Percentiles rank a stretch among this genome's conserved stretches.
Conservation (phyloP, 2,329 filamentous ascomycete species). For the Colletotrichum gigasporum region DNA sequence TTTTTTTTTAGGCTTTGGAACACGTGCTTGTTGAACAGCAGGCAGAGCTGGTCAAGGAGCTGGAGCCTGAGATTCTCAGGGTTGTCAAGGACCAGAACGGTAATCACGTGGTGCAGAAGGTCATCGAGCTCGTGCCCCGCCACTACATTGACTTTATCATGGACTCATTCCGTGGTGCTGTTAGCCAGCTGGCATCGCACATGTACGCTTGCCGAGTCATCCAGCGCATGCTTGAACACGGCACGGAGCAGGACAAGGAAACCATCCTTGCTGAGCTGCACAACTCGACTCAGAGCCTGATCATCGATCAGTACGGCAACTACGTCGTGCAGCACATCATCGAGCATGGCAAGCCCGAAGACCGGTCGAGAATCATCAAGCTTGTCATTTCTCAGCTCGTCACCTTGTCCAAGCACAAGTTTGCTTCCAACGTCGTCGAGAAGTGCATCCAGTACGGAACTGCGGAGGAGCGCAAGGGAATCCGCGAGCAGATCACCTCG, state of each 20-base stretch:
- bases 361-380: conserved; percentile 77
- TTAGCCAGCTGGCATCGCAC: conserved; percentile 79
- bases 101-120: conserved; percentile 96
- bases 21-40: conserved; percentile 94
- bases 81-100: conserved; percentile 90
- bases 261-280: conserved; percentile 84
- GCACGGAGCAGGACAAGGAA: conserved; percentile 74
- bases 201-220: conserved; percentile 92
- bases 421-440: conserved; percentile 96
- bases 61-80: conserved; percentile 78
- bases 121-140: conserved; percentile 82
- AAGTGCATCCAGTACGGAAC: conserved; percentile 83
- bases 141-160: conserved; percentile 88
- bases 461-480: conserved; percentile 72
- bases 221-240: conserved; percentile 89
- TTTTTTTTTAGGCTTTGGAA: conserved; percentile 74
- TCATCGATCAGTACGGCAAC: conserved; percentile 91
- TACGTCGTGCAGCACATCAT: conserved; percentile 97
- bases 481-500: conserved; percentile 71
- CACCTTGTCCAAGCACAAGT: conserved; percentile 90
- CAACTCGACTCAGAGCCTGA: conserved; percentile 73
- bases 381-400: conserved; percentile 79
- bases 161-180: conserved; percentile 78
- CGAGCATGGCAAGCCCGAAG: conserved; percentile 76
- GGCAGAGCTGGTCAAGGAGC: conserved; percentile 82